Evolutionary conservation across 192 early-diverging fungal species (phyloP), one percentile per base, ranked within the genome.

Genomic region (Umbelopsis sp.): DNA sequence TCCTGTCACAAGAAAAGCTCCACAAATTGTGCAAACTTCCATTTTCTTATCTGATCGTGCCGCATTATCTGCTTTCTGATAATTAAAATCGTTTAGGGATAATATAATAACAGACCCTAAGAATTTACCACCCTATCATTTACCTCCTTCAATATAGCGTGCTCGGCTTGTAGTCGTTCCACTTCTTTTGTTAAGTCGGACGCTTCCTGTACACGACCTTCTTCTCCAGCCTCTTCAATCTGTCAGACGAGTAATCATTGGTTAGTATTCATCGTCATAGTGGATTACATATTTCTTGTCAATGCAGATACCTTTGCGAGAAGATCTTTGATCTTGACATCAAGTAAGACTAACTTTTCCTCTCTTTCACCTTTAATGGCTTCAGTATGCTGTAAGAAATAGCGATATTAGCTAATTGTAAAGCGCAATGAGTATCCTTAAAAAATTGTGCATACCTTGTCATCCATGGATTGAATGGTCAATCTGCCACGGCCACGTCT

Each of bases 11-110:
- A 95, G 77, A 45, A 93, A 91, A 7, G 93, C 94, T 45, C 91
- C 91, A 77, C 94, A 95, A 29, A 95, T 91, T 65, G 91, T 88
- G 75, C 94, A 95, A 24, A 95, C 90, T 66, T 91, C 86, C 82
- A 94, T 87, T 22, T 87, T 81, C 71, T 91, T 90, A 32, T 93
- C 91, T 62, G 88, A 86, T 65, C 89, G 66, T 32, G 69, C 68
- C 20, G 59, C 24, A 26, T 67, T 62, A 44, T 73, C 72, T 25
- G 51, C 51, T 65, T 75, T 68, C 66, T 66, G 43, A 16, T 5
- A n/a, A 51, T 36, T 17, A 0, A 0, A 20, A 32, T 36, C 17
- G 12, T 34, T 20, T 41, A 41, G 38, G 38, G 38, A 6, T 41
- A 41, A 17, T 3, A 12, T 34, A 50, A 5, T 44, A 16, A 20